Percentiles rank a stretch among this genome's conserved stretches.
phyloP scores from a whole-genome alignment of 2,329 filamentous ascomycete genomes.

The Ascochyta clinopodiicola region DNA sequence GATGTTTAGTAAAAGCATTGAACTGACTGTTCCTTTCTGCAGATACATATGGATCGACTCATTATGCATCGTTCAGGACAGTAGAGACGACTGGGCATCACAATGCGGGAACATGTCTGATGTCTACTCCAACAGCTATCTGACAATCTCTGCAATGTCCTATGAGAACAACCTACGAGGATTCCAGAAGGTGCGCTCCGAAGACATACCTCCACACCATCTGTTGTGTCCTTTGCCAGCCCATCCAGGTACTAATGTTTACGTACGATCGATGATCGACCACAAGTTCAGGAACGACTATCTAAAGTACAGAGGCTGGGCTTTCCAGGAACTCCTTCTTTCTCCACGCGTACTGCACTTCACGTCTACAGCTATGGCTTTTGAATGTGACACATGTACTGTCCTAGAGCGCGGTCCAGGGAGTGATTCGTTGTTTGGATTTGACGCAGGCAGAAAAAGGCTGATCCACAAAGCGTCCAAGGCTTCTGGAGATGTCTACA shows the following conservation, averaged over 20 bases:
- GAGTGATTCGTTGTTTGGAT: slow-evolving; percentile 4
- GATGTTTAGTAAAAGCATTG: background rate
- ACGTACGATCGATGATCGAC: slow-evolving; percentile 9
- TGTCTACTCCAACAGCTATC: slow-evolving; percentile 8
- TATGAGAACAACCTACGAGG: slow-evolving; percentile 10
- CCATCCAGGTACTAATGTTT: background rate
- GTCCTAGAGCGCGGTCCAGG: slow-evolving; percentile 5
- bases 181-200: background rate
- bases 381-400: slow-evolving; percentile 22
- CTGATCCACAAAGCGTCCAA: background rate
- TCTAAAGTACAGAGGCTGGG: slow-evolving; percentile 20
- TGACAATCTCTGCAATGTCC: slow-evolving; percentile 14
- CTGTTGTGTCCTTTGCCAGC: background rate
- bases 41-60: slow-evolving; percentile 21
- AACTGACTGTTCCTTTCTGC: background rate
- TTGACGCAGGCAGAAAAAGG: slow-evolving; percentile 4
- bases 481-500: background rate
- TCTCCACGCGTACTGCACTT: slow-evolving; percentile 28
- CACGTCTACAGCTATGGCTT: slow-evolving; percentile 18
- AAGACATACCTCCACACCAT: background rate
- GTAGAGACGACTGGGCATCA: slow-evolving; percentile 7
- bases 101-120: slow-evolving; percentile 11
- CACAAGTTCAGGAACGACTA: slow-evolving; percentile 7
- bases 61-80: slow-evolving; percentile 14
- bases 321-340: slow-evolving; percentile 29